Percentiles rank a stretch among this genome's conserved stretches.
phyloP scores from a whole-genome alignment of 2,329 filamentous ascomycete species.

The Phyllachora maydis region DNA sequence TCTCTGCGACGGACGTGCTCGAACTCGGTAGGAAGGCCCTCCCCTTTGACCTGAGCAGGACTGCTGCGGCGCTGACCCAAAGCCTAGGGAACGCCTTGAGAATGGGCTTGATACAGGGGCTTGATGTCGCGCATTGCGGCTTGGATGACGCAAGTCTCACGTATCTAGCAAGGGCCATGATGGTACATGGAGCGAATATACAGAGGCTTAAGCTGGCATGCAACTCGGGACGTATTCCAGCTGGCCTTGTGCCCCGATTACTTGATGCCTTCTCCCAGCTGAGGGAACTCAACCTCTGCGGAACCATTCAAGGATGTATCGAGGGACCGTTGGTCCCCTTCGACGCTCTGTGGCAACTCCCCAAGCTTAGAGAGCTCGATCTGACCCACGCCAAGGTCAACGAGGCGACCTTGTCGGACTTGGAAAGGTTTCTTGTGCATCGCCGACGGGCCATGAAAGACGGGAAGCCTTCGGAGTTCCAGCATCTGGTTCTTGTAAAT shows the following conservation, averaged over 20 bases:
- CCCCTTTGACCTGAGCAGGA: not conserved
- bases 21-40: slow-evolving; percentile 19
- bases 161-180: slow-evolving; percentile 23
- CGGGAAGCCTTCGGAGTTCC: slow-evolving; percentile 15
- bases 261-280: slow-evolving; percentile 21
- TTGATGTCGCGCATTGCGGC: slow-evolving; percentile 29
- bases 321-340: slow-evolving; percentile 24
- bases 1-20: slow-evolving; percentile 23
- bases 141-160: slow-evolving; percentile 26
- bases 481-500: slow-evolving; percentile 24
- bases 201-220: slow-evolving; percentile 28
- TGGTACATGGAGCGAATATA: slow-evolving; percentile 20
- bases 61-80: slow-evolving; percentile 4
- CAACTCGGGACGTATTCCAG: slow-evolving; percentile 28
- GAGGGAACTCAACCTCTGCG: slow-evolving; percentile 25
- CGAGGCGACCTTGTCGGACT: slow-evolving; percentile 21
- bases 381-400: slow-evolving; percentile 34
- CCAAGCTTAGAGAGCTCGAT: slow-evolving; percentile 30
- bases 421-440: slow-evolving; percentile 21
- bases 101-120: slow-evolving; percentile 15
- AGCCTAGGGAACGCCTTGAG: slow-evolving; percentile 10
- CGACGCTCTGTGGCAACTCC: slow-evolving; percentile 16
- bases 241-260: slow-evolving; percentile 21
- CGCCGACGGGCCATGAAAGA: slow-evolving; percentile 3
- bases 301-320: slow-evolving; percentile 23